phyloP scores from a whole-genome alignment of 2,329 filamentous ascomycete genomes.

The Diaporthe eres region DNA sequence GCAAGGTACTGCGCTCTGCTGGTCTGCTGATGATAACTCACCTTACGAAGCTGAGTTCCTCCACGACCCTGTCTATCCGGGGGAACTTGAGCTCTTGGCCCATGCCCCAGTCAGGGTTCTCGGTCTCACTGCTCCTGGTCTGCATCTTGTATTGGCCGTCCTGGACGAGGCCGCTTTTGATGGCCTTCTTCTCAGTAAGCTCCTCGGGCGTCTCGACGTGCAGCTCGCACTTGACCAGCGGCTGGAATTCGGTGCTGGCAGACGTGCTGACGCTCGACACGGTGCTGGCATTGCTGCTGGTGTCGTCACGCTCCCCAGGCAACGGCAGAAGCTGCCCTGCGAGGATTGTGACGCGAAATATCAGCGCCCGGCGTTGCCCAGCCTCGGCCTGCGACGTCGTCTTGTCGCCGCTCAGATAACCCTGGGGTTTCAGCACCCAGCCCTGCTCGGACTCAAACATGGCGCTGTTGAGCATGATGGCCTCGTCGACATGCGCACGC shows the following conservation, averaged over 20 bases:
- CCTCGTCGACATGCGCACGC: constrained; percentile 80
- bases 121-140: constrained; percentile 68
- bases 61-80: constrained; percentile 65
- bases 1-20: constrained; percentile 13
- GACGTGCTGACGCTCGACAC: constrained; percentile 60
- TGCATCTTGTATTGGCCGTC: constrained; percentile 72
- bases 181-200: constrained; percentile 52
- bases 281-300: constrained; percentile 46
- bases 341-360: constrained; percentile 79
- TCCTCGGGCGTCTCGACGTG: constrained; percentile 77
- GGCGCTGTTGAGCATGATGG: constrained; percentile 96
- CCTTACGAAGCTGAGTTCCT: constrained; percentile 81
- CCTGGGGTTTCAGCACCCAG: constrained; percentile 87
- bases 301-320: constrained; percentile 61
- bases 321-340: constrained; percentile 80
- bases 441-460: constrained; percentile 93
- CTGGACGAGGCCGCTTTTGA: constrained; percentile 62
- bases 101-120: constrained; percentile 74
- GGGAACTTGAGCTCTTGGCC: constrained; percentile 70
- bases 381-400: constrained; percentile 60
- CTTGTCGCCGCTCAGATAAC: constrained; percentile 72
- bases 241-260: constrained; percentile 70
- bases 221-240: constrained; percentile 83
- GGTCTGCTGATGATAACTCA: constrained; percentile 57
- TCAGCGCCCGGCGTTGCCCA: constrained; percentile 67